These are phyloP conservation scores for Cudoniella acicularis DNA, from an alignment of 495 filamentous ascomycete genomes.

Conservation along the genomic window DNA sequence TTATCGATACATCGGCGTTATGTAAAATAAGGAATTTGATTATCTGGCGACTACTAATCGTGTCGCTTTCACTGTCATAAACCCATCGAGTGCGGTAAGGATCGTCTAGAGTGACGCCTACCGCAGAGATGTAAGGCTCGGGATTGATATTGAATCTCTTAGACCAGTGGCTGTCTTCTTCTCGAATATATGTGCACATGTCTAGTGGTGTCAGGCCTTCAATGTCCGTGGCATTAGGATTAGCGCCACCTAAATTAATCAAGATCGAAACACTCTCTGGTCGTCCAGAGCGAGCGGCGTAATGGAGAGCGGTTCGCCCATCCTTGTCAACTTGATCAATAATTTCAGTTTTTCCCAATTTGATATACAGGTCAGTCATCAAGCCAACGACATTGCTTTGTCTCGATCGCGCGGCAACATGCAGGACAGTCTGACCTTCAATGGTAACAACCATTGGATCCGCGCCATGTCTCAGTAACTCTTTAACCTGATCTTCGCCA, in stretches of 20 bases:
- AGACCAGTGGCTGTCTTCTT: background rate
- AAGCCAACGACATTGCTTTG: conserved; percentile 36
- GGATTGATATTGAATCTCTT: background rate
- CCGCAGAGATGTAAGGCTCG: background rate
- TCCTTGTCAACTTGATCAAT: conserved; percentile 21
- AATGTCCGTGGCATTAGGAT: conserved; percentile 11
- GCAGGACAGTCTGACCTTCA: conserved; percentile 33
- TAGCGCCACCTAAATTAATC: conserved; percentile 28
- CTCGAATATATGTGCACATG: conserved; percentile 13
- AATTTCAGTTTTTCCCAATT: conserved; percentile 2
- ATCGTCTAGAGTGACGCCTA: background rate
- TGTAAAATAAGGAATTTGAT: conserved; percentile 17
- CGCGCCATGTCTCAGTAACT: conserved; percentile 33
- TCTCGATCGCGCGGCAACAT: conserved; percentile 33
- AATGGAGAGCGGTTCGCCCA: conserved; percentile 30
- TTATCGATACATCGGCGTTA: background rate
- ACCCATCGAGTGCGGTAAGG: background rate
- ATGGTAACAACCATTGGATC: conserved; percentile 24
- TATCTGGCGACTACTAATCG: conserved; percentile 23
- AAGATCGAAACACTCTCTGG: conserved; percentile 33
- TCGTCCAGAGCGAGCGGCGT: conserved; percentile 37
- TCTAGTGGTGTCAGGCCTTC: conserved; percentile 7
- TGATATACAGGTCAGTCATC: conserved; percentile 28
- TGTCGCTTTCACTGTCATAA: background rate
- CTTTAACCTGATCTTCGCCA: conserved; percentile 25